A percentile compares a stretch with the other conserved stretches of the same genome.
Conservation (phyloP, 1,284 basidiomycete genomes). For the Ganoderma multipileum region DNA sequence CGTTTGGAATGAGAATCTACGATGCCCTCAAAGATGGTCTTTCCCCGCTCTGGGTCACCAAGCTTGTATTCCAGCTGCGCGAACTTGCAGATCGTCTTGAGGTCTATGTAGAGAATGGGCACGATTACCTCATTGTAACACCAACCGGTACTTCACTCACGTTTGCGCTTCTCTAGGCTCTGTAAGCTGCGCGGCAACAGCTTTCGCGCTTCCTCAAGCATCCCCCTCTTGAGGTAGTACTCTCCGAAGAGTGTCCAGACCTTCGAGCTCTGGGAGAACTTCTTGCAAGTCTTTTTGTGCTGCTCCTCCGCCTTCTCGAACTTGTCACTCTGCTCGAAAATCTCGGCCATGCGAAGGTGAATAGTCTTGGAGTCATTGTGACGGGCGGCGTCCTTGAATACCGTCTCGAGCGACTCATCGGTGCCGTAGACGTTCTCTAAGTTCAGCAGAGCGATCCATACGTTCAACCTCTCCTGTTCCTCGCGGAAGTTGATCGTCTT, state of each 20-base stretch:
- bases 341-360: constrained; percentile 84
- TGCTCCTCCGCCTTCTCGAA: constrained; percentile 89
- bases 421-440: constrained; percentile 95
- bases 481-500: constrained; percentile 94
- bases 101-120: constrained; percentile 58
- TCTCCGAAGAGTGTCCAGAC: constrained; percentile 93
- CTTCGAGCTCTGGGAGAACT: constrained; percentile 91
- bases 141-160: constrained; percentile 56
- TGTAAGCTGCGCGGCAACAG: constrained; percentile 92
- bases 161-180: constrained; percentile 94
- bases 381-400: constrained; percentile 91
- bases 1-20: constrained; percentile 94
- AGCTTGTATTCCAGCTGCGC: constrained; percentile 95
- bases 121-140: not conserved
- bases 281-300: constrained; percentile 86
- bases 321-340: constrained; percentile 88
- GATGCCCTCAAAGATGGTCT: constrained; percentile 97
- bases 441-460: constrained; percentile 98
- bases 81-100: constrained; percentile 94
- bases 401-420: constrained; percentile 76
- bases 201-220: constrained; percentile 83
- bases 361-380: constrained; percentile 94
- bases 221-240: constrained; percentile 74
- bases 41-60: constrained; percentile 93
- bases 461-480: constrained; percentile 95